phyloP scores from a whole-genome alignment of 2,329 filamentous ascomycete species.

The Atkinsonella hypoxylon region DNA sequence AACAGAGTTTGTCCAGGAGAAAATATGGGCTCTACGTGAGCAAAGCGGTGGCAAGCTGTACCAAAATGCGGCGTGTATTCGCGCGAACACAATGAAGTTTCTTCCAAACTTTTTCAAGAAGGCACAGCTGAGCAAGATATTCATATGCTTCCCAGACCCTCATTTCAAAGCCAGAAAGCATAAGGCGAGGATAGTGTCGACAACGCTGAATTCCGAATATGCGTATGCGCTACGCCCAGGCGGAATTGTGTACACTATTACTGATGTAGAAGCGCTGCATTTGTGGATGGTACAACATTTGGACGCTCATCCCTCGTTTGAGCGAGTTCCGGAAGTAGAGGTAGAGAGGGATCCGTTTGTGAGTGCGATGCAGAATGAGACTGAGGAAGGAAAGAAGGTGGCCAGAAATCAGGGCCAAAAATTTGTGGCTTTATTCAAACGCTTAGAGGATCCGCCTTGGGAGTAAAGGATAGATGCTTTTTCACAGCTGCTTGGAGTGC shows the following conservation, averaged over 20 bases:
- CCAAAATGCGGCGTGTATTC: constrained; percentile 79
- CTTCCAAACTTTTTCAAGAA: constrained; percentile 92
- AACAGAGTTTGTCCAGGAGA: constrained; percentile 79
- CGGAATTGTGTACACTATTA: constrained; percentile 89
- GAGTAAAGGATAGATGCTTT: constrained; percentile 16
- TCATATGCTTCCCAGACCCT: constrained; percentile 96
- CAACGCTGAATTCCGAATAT: constrained; percentile 84
- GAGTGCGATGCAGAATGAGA: constrained; percentile 64
- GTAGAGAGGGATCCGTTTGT: constrained; percentile 60
- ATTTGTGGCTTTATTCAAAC: constrained; percentile 78
- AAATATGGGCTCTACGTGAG: constrained; percentile 67
- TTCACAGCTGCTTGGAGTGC: too few relatives aligned
- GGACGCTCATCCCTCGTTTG: constrained; percentile 64
- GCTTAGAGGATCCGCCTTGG: constrained; percentile 72
- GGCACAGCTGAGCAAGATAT: constrained; percentile 75
- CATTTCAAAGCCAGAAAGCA: constrained; percentile 98
- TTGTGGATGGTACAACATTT: constrained; percentile 89
- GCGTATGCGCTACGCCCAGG: constrained; percentile 75
- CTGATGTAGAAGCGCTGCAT: constrained; percentile 89
- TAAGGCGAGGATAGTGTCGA: constrained; percentile 87
- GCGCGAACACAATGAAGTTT: constrained; percentile 98
- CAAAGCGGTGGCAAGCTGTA: constrained; percentile 50
- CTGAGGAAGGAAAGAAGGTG: constrained; percentile 97
- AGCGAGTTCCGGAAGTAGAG: constrained; percentile 57
- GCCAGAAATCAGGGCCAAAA: constrained; percentile 81